Conservation (phyloP, 257 asterid species). For the Plantago major region DNA sequence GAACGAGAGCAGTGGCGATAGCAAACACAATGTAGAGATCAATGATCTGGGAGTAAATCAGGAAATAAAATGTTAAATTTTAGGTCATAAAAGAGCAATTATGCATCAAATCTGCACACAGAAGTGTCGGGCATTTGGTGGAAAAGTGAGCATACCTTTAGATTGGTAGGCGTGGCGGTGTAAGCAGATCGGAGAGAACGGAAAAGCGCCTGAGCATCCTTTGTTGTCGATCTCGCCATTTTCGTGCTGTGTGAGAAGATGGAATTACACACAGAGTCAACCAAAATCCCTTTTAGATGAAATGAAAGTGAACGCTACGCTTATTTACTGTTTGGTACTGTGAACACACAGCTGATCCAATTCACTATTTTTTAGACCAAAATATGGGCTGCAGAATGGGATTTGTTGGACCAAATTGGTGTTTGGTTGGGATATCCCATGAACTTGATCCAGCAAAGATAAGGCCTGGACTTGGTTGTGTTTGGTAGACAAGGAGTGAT, state of each 20-base stretch:
- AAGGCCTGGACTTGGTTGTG: no score
- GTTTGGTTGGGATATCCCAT: no score
- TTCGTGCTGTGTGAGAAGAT: neutral
- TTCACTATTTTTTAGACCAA: no score
- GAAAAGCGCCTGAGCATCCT: constrained; percentile 59
- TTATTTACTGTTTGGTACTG: no score
- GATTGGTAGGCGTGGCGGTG: constrained; percentile 56
- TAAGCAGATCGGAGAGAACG: constrained; percentile 74
- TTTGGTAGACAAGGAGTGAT: no score
- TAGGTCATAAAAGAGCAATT: neutral
- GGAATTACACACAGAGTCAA: no score
- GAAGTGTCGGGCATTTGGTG: neutral
- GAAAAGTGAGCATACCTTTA: constrained; percentile 44
- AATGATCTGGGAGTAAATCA: constrained; percentile 48
- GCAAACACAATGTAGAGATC: constrained; percentile 73
- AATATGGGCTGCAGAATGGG: no score
- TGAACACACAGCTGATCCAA: no score
- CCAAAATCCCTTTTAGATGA: no score
- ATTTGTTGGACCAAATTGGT: no score
- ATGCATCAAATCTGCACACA: neutral
- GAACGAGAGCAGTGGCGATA: constrained; percentile 58
- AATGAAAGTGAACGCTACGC: no score
- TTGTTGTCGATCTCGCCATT: constrained; percentile 64
- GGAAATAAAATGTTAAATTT: neutral
- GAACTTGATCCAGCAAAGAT: no score